These are phyloP conservation scores for Pleoardoris graminearum DNA, from an alignment of 2,329 filamentous ascomycete genomes.

Conservation along the genomic window DNA sequence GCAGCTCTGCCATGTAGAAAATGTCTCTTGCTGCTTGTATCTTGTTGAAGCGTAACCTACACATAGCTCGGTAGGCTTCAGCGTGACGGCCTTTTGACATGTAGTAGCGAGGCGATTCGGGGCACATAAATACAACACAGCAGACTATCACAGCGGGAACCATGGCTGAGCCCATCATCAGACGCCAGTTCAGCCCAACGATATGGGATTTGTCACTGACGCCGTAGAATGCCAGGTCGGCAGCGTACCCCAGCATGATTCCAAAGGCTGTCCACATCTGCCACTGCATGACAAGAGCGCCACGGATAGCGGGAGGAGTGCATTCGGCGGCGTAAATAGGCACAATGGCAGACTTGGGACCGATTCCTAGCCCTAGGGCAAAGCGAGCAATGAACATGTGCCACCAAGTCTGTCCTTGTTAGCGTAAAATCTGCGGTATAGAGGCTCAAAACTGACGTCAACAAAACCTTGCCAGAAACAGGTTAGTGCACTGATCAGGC, in stretches of 20 bases:
- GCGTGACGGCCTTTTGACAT: conserved; percentile 29
- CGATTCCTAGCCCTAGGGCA: conserved; percentile 76
- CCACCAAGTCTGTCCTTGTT: conserved; percentile 59
- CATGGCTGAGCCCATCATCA: conserved; percentile 35
- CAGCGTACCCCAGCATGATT: conserved; percentile 32
- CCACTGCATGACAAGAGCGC: conserved; percentile 82
- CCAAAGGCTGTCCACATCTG: conserved; percentile 60
- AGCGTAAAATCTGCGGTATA: background rate
- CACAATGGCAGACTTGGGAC: conserved; percentile 73
- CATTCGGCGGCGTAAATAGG: conserved; percentile 79
- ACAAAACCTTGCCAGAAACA: conserved; percentile 67
- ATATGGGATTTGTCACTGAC: conserved; percentile 24
- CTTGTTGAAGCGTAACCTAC: conserved; percentile 56
- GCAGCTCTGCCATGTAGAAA: conserved; percentile 51
- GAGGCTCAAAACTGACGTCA: conserved; percentile 43
- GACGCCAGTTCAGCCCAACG: conserved; percentile 32
- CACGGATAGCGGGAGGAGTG: conserved; percentile 68
- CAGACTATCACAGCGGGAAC: conserved; percentile 31
- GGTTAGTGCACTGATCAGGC: conserved; percentile 65
- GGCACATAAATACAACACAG: conserved; percentile 30
- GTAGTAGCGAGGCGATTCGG: conserved; percentile 31
- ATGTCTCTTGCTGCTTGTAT: conserved; percentile 59
- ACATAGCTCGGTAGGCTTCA: conserved; percentile 46
- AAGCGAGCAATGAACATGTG: conserved; percentile 73
- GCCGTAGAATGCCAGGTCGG: conserved; percentile 28